Evolutionary conservation across 192 early-diverging fungal species (phyloP).

Genomic region (Entrophospora sp.): DNA sequence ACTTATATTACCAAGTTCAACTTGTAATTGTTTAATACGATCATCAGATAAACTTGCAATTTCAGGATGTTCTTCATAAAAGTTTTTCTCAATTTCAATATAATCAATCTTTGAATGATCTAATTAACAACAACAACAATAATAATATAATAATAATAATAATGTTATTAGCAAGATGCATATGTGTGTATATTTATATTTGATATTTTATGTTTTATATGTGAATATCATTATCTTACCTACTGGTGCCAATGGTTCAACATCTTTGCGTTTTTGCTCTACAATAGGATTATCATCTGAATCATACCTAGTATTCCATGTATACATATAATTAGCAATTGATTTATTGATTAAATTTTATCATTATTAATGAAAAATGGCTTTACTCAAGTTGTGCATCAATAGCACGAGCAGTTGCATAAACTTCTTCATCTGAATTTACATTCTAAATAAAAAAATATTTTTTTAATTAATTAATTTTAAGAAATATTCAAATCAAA

Average conservation of each 20-base stretch:
- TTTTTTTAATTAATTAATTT: background rate
- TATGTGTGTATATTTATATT: background rate
- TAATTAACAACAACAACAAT: constrained; percentile 16
- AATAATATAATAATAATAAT: background rate
- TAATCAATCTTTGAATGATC: constrained; percentile 64
- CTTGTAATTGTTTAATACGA: constrained; percentile 44
- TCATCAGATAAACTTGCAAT: constrained; percentile 53
- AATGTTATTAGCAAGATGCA: background rate
- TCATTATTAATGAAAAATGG: constrained; percentile 14
- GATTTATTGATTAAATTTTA: too few relatives aligned
- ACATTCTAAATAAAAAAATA: constrained; percentile 30
- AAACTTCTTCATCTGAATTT: constrained; percentile 80
- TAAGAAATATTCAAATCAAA: background rate
- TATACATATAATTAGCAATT: too few relatives aligned
- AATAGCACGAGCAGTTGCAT: constrained; percentile 66
- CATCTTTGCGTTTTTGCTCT: constrained; percentile 46
- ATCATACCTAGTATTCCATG: too few relatives aligned
- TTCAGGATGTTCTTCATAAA: constrained; percentile 72
- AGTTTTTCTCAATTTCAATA: constrained; percentile 61
- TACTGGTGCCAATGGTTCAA: constrained; percentile 48
- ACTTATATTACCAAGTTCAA: constrained; percentile 33
- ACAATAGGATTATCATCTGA: constrained; percentile 21
- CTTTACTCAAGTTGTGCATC: constrained; percentile 38
- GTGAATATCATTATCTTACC: background rate
- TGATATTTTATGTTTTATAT: background rate